Evolutionary conservation across 352 stramenopile genomes (phyloP).

Genomic region (Pythium dissotocum): DNA sequence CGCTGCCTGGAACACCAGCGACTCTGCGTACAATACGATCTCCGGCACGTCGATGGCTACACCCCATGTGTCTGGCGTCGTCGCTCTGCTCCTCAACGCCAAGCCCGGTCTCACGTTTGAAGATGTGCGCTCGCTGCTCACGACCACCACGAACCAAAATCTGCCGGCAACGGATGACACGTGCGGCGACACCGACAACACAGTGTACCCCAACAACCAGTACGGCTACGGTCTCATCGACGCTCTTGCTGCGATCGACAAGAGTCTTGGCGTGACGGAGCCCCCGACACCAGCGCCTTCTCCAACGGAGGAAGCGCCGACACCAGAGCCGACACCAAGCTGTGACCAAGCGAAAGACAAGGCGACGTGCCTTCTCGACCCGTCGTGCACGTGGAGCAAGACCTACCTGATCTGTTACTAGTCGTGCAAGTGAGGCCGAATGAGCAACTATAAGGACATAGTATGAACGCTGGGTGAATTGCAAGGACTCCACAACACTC

Average conservation of each 20-base stretch:
- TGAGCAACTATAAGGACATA: too few species aligned
- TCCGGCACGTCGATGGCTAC: constrained; percentile 36
- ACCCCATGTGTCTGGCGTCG: constrained; percentile 29
- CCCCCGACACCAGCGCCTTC: background rate
- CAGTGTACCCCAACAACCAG: constrained; percentile 31
- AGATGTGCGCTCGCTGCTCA: constrained; percentile 4
- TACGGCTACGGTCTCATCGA: constrained; percentile 32
- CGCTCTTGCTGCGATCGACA: background rate
- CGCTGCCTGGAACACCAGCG: constrained; percentile 15
- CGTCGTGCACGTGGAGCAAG: constrained; percentile 1
- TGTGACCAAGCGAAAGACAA: background rate
- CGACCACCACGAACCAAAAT: background rate
- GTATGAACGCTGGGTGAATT: too few species aligned
- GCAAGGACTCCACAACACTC: too few species aligned
- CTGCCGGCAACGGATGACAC: background rate
- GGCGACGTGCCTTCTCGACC: background rate
- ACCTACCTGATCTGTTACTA: constrained; percentile 1
- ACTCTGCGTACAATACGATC: constrained; percentile 17
- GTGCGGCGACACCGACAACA: constrained; percentile 23
- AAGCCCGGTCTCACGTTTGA: constrained; percentile 21
- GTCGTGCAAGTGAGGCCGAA: too few species aligned
- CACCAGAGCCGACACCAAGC: background rate
- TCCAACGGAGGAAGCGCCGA: background rate
- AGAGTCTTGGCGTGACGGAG: background rate
- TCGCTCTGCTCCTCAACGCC: constrained; percentile 29